These are phyloP conservation scores for Solanum pinnatisectum DNA, from an alignment of 257 asterid species.

Conservation along the genomic window DNA sequence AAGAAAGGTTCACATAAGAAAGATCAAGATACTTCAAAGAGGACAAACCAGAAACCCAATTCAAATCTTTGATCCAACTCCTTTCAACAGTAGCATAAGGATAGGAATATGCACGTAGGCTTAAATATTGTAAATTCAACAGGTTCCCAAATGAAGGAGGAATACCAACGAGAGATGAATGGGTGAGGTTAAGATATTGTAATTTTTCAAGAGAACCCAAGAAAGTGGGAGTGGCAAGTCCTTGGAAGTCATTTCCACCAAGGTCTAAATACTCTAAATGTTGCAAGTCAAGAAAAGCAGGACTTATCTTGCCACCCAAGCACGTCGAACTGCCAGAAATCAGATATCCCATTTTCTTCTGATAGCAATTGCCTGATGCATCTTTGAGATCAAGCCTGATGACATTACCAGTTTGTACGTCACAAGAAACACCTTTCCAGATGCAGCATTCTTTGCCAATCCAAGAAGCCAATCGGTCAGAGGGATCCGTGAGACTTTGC, in stretches of 20 bases:
- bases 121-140: constrained; percentile 1
- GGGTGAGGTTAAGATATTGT: constrained; percentile 8
- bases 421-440: constrained; percentile 11
- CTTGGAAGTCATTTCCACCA: constrained; percentile 13
- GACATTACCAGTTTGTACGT: neutral
- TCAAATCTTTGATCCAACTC: neutral
- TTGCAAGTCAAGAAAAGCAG: constrained; percentile 5
- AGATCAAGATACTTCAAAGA: constrained; percentile 9
- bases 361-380: neutral
- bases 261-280: constrained; percentile 13
- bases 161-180: constrained; percentile 8
- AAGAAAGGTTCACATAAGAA: neutral
- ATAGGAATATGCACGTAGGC: neutral
- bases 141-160: constrained; percentile 18
- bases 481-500: constrained; percentile 9
- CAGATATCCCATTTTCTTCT: neutral
- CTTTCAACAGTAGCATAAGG: neutral
- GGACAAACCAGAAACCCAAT: constrained; percentile 6
- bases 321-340: neutral
- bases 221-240: constrained; percentile 6
- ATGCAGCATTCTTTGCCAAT: constrained; percentile 12
- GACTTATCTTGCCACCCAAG: constrained; percentile 12
- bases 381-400: constrained; percentile 2
- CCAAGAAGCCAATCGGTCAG: constrained; percentile 14
- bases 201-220: constrained; percentile 10